Evolutionary conservation across 2,329 filamentous ascomycete genomes (phyloP).

Genomic region (Neopestalotiopsis sp.): DNA sequence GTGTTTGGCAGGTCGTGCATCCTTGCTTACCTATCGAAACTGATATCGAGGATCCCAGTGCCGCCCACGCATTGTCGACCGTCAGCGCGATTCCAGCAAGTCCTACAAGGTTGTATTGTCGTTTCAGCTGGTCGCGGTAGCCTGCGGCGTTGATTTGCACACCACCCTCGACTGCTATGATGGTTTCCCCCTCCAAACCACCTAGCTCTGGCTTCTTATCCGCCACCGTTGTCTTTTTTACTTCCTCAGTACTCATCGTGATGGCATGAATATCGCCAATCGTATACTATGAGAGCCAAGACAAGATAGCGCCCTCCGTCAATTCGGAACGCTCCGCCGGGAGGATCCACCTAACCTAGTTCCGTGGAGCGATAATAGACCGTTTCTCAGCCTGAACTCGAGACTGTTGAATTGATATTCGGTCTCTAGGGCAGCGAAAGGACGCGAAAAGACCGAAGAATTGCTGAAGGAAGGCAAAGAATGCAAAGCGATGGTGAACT

Average conservation of each 20-base stretch:
- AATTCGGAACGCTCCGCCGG: constrained; percentile 9
- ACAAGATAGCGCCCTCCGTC: constrained; percentile 1
- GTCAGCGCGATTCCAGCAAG: constrained; percentile 66
- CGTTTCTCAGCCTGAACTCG: not conserved
- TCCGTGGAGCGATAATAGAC: not conserved
- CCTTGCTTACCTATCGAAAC: constrained; percentile 51
- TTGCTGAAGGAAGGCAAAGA: not conserved
- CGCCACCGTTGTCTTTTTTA: constrained; percentile 18
- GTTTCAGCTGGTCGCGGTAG: constrained; percentile 65
- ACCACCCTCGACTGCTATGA: constrained; percentile 42
- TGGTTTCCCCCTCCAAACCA: constrained; percentile 37
- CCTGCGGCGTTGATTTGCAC: constrained; percentile 67
- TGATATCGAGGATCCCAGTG: constrained; percentile 65
- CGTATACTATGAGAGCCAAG: not conserved
- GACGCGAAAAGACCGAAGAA: not conserved
- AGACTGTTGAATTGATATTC: not conserved
- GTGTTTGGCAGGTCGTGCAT: not conserved
- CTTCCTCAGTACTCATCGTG: constrained; percentile 10
- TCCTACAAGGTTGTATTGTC: constrained; percentile 66
- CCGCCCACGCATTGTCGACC: constrained; percentile 70
- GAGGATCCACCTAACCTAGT: not conserved
- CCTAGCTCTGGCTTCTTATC: constrained; percentile 30
- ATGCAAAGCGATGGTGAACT: not conserved
- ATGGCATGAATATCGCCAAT: no score
- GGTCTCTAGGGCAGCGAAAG: not conserved